Conservation (phyloP, 108 stramenopile genomes). For the Cyclotella kingstonii region DNA sequence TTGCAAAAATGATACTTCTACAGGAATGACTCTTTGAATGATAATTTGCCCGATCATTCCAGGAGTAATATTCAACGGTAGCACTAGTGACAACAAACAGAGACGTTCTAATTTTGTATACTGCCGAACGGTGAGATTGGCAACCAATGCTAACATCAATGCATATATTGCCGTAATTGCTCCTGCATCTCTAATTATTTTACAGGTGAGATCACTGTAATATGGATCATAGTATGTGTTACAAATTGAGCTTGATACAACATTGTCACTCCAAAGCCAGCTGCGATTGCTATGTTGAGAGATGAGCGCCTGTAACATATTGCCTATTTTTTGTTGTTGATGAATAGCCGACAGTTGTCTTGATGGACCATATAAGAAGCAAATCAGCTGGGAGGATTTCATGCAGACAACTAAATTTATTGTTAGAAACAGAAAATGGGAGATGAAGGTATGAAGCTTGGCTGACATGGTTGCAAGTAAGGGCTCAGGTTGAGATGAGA, state of each 20-base stretch:
- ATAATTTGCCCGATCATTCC: conserved; percentile 11
- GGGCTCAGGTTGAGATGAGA: not conserved
- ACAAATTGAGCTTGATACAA: not conserved
- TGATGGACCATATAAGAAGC: conserved; percentile 10
- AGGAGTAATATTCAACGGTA: conserved; percentile 1
- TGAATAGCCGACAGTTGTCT: conserved; percentile 3
- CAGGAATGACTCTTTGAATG: conserved; percentile 1
- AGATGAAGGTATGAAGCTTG: conserved; percentile 6
- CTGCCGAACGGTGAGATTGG: not conserved
- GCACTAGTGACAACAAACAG: not conserved
- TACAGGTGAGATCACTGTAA: not conserved
- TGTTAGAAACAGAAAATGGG: not conserved
- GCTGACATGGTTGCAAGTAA: conserved; percentile 1
- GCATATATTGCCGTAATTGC: conserved; percentile 5
- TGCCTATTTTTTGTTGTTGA: not conserved
- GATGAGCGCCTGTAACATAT: too few species aligned
- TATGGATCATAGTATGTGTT: not conserved
- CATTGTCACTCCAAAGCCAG: not conserved
- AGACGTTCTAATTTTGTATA: not conserved
- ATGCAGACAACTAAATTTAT: conserved; percentile 3
- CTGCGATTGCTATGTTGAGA: too few species aligned
- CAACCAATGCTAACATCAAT: not conserved
- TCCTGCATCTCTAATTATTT: conserved; percentile 18
- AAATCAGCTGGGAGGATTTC: not conserved
- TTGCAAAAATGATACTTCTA: conserved; percentile 2